phyloP scores from a whole-genome alignment of 495 filamentous ascomycete species.

The Aspergillus nidulans region DNA sequence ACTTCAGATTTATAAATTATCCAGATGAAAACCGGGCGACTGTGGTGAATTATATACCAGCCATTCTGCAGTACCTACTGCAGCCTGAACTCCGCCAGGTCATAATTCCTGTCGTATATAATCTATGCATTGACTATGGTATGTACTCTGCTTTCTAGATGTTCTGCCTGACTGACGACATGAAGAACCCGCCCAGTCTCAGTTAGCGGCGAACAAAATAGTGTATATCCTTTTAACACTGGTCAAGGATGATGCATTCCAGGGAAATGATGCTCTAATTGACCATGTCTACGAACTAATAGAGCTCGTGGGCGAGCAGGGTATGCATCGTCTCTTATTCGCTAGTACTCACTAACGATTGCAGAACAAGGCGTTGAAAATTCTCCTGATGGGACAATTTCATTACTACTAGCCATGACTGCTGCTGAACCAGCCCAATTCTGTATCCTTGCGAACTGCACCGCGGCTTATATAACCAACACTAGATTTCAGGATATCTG shows the following conservation, averaged over 20 bases:
- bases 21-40: slow-evolving; percentile 69
- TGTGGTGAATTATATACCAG: slow-evolving; percentile 55
- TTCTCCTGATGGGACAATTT: slow-evolving; percentile 39
- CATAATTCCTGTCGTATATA: slow-evolving; percentile 65
- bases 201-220: slow-evolving; percentile 57
- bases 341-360: slow-evolving; percentile 3
- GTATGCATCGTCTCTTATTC: slow-evolving; percentile 13
- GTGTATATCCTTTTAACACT: slow-evolving; percentile 39
- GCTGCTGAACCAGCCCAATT: slow-evolving; percentile 24
- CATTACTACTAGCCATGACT: slow-evolving; percentile 29
- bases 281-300: slow-evolving; percentile 38
- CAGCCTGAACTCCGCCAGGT: slow-evolving; percentile 50
- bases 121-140: slow-evolving; percentile 75
- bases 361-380: slow-evolving; percentile 33
- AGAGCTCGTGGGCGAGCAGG: slow-evolving; percentile 40
- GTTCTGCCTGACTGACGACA: slow-evolving; percentile 11
- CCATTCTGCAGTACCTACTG: slow-evolving; percentile 50
- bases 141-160: slow-evolving; percentile 4
- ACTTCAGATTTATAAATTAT: too few species aligned
- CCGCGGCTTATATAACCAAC: slow-evolving; percentile 34
- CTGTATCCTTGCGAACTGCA: slow-evolving; percentile 29
- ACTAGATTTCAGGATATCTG: slow-evolving; percentile 40
- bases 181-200: slow-evolving; percentile 50
- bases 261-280: slow-evolving; percentile 30
- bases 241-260: slow-evolving; percentile 30